Evolutionary conservation across 768 basidiomycete genomes (phyloP).

Genomic region (Lentinula edodes): DNA sequence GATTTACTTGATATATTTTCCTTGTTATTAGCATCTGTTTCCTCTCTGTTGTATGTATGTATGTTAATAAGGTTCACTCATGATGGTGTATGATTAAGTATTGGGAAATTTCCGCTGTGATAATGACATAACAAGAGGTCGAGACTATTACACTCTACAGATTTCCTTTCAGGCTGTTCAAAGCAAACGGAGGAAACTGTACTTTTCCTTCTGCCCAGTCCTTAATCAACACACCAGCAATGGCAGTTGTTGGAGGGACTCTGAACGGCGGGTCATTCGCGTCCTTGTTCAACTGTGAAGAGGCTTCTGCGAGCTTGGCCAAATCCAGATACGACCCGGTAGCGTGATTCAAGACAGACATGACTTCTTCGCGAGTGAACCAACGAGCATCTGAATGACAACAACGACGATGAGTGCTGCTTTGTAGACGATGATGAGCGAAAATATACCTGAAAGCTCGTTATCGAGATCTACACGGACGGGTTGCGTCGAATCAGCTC

Average conservation of each 20-base stretch:
- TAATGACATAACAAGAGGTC: too few species aligned
- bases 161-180: background rate
- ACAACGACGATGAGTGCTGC: background rate
- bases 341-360: slow-evolving; percentile 52
- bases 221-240: slow-evolving; percentile 80
- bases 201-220: slow-evolving; percentile 72
- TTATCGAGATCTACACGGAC: slow-evolving; percentile 89
- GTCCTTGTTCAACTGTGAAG: slow-evolving; percentile 11
- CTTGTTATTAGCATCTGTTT: background rate
- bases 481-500: slow-evolving; percentile 64
- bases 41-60: background rate
- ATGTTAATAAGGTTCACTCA: background rate
- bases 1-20: background rate
- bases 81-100: background rate
- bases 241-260: slow-evolving; percentile 71
- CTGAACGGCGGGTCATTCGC: slow-evolving; percentile 51
- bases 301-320: slow-evolving; percentile 37
- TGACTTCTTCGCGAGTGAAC: slow-evolving; percentile 75
- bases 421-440: background rate
- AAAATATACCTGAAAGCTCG: slow-evolving; percentile 76
- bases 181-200: slow-evolving; percentile 19
- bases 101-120: background rate
- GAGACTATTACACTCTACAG: background rate
- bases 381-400: slow-evolving; percentile 72
- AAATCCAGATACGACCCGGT: slow-evolving; percentile 52